phyloP scores from a whole-genome alignment of 1,284 basidiomycete genomes.

The Ganoderma sinense region DNA sequence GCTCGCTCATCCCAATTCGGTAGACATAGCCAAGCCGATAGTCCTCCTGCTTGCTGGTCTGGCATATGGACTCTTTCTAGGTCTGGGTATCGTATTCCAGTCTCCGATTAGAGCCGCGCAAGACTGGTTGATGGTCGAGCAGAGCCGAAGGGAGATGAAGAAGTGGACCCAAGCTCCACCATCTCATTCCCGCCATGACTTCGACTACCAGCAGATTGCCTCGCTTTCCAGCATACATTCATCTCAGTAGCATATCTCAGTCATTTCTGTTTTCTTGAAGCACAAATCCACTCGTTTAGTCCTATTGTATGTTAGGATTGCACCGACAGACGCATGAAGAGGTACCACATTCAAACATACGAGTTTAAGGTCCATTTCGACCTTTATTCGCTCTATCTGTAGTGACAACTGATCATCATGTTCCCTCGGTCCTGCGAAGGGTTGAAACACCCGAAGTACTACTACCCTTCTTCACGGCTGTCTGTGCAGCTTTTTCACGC shows the following conservation, averaged over 20 bases:
- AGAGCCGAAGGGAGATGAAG: neutral
- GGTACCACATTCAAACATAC: neutral
- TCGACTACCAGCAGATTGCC: neutral
- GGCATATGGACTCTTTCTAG: neutral
- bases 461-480: neutral
- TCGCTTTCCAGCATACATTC: neutral
- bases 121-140: neutral
- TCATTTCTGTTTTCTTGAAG: neutral
- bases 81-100: neutral
- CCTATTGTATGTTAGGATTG: neutral
- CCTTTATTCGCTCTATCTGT: neutral
- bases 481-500: conserved; percentile 25
- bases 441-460: neutral
- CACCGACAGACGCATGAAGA: neutral
- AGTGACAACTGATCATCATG: too few relatives aligned
- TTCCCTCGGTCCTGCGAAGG: neutral
- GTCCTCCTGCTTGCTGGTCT: conserved; percentile 3
- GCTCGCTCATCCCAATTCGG: neutral
- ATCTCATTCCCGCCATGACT: neutral
- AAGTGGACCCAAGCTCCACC: neutral
- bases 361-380: too few relatives aligned
- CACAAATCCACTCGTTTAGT: neutral
- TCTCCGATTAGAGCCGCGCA: neutral
- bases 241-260: neutral
- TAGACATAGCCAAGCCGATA: conserved; percentile 1